These are phyloP conservation scores for Candida khao-thaluensis DNA, from an alignment of 805 yeast species.

Conservation along the genomic window DNA sequence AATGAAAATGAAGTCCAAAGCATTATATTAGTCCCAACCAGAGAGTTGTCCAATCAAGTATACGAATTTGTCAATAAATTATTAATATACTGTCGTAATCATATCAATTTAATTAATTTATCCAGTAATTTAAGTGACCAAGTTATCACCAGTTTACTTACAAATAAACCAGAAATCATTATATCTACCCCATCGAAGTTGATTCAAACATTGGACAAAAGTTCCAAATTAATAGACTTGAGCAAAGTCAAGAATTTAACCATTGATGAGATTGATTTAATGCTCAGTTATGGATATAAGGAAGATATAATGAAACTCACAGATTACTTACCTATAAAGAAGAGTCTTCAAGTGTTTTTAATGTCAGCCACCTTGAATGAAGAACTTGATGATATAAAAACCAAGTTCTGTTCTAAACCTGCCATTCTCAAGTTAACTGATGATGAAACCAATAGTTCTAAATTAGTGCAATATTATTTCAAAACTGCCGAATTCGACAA, in stretches of 20 bases:
- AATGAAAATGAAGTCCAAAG: slow-evolving; percentile 42
- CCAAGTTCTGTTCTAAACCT: slow-evolving; percentile 76
- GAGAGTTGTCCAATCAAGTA: slow-evolving; percentile 89
- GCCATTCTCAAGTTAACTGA: slow-evolving; percentile 80
- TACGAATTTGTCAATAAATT: slow-evolving; percentile 65
- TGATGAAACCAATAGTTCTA: slow-evolving; percentile 48
- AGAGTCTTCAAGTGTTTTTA: slow-evolving; percentile 79
- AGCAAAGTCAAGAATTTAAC: slow-evolving; percentile 66
- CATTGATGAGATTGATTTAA: slow-evolving; percentile 93
- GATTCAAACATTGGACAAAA: slow-evolving; percentile 50
- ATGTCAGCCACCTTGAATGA: slow-evolving; percentile 96
- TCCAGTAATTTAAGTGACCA: slow-evolving; percentile 64
- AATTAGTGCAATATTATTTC: slow-evolving; percentile 81
- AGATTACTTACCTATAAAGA: slow-evolving; percentile 64
- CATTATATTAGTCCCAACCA: slow-evolving; percentile 86
- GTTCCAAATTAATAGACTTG: slow-evolving; percentile 47
- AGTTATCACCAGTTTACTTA: slow-evolving; percentile 67
- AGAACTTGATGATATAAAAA: slow-evolving; percentile 75
- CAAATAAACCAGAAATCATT: slow-evolving; percentile 75
- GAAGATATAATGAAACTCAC: slow-evolving; percentile 76
- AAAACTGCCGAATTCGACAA: slow-evolving; percentile 88
- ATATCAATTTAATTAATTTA: slow-evolving; percentile 63
- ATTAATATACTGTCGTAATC: slow-evolving; percentile 66
- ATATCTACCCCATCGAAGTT: slow-evolving; percentile 87
- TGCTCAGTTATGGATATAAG: slow-evolving; percentile 84